Conservation (phyloP, 495 filamentous ascomycete species). For the Aspergillus diversus region DNA sequence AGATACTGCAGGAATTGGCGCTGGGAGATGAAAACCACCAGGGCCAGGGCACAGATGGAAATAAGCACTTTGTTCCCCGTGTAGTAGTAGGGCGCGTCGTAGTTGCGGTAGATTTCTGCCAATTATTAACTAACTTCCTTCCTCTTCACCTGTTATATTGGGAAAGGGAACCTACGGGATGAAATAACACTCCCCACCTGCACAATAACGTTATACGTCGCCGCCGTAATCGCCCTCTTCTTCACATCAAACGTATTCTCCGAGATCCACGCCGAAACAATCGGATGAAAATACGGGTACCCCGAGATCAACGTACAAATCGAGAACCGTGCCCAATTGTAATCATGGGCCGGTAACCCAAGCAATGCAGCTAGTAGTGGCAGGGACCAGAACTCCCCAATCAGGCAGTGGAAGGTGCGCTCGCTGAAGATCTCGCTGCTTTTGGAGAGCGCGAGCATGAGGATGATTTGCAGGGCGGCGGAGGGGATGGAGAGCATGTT, state of each 20-base stretch:
- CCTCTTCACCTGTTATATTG: too few species aligned
- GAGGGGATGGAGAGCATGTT: constrained; percentile 53
- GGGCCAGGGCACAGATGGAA: constrained; percentile 35
- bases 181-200: constrained; percentile 40
- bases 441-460: constrained; percentile 45
- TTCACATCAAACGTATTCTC: constrained; percentile 47
- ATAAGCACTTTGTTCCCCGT: constrained; percentile 44
- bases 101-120: constrained; percentile 41
- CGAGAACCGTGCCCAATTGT: constrained; percentile 45
- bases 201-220: constrained; percentile 49
- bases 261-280: constrained; percentile 45
- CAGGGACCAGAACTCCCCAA: constrained; percentile 52
- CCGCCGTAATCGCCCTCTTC: constrained; percentile 46
- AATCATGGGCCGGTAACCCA: constrained; percentile 35
- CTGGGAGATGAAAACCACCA: constrained; percentile 36
- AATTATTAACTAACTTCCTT: too few species aligned
- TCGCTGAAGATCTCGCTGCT: constrained; percentile 50
- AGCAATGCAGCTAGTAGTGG: constrained; percentile 46
- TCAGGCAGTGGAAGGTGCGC: constrained; percentile 45
- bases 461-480: constrained; percentile 46
- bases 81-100: constrained; percentile 42
- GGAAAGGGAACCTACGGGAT: constrained; percentile 24
- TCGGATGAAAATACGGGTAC: constrained; percentile 53
- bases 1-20: constrained; percentile 33
- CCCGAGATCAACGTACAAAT: constrained; percentile 44